phyloP scores from a whole-genome alignment of 352 stramenopile species.

The Plasmopara halstedii region DNA sequence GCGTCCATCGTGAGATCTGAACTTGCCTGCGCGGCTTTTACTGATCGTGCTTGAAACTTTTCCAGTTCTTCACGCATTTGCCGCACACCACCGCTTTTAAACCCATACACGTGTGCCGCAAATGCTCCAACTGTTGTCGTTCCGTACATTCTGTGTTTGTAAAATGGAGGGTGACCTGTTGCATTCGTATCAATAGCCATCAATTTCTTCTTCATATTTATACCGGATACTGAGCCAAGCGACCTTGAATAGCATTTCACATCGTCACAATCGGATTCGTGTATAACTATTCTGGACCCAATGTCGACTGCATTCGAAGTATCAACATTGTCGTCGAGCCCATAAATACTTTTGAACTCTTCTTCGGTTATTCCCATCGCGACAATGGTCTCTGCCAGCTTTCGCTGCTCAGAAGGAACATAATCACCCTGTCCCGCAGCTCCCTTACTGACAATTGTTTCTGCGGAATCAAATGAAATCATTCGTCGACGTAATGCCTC shows the following conservation, averaged over 20 bases:
- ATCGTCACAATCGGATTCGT: constrained; percentile 9
- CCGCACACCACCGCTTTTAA: constrained; percentile 65
- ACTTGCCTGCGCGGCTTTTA: constrained; percentile 46
- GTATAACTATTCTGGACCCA: constrained; percentile 5
- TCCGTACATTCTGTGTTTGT: constrained; percentile 59
- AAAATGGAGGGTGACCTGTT: constrained; percentile 28
- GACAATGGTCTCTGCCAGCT: constrained; percentile 67
- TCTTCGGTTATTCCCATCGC: constrained; percentile 52
- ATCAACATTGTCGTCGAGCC: constrained; percentile 14
- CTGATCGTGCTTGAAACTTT: constrained; percentile 34
- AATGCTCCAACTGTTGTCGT: constrained; percentile 79
- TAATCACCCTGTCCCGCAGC: constrained; percentile 24
- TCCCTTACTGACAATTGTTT: constrained; percentile 64
- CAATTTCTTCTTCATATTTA: constrained; percentile 6
- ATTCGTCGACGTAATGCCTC: constrained; percentile 56
- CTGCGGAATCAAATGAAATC: constrained; percentile 71
- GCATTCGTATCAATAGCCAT: constrained; percentile 16
- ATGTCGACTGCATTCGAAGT: constrained; percentile 10
- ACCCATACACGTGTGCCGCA: constrained; percentile 77
- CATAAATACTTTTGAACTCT: constrained; percentile 31
- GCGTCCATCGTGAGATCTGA: constrained; percentile 70
- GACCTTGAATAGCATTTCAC: constrained; percentile 2
- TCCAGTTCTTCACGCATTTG: constrained; percentile 68
- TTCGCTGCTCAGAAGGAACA: constrained; percentile 50
- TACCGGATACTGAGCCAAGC: neutral